Evolutionary conservation across 768 basidiomycete genomes (phyloP), one percentile per base, ranked within the genome.

Genomic region (Lentinus brumalis): DNA sequence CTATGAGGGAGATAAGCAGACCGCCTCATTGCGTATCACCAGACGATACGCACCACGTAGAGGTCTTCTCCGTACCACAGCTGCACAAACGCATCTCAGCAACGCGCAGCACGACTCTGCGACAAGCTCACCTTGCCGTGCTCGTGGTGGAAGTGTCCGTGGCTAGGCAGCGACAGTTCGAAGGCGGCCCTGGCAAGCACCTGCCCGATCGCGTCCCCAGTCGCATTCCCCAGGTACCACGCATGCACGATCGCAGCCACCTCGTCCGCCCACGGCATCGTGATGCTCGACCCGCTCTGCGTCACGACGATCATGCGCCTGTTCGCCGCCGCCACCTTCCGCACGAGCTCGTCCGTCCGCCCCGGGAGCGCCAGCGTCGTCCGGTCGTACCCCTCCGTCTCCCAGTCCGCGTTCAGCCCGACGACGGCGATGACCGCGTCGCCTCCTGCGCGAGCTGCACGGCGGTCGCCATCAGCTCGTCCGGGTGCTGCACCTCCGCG

Each of bases 201-300:
- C 63, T 94, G 91, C 10, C 89, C 91, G 50, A 95, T 88, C 29
- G 90, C 91, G 50, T 86, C 85, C 0, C 91, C 92, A 50, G 88
- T 87, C 5, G 89, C 84, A 69, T 94, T 93, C 6, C 92, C 92
- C 41, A 91, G 83, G 69, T 94, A 94, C 91, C 91, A 94, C 0
- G 90, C 79, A 59, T 95, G 92, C 14, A 92, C 79, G 61, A 94
- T 78, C 66, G 61, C n/a, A n/a, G n/a, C n/a, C n/a, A n/a, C n/a
- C n/a, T n/a, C n/a, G n/a, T n/a, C n/a, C n/a, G n/a, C n/a, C n/a
- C n/a, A n/a, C n/a, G n/a, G n/a, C n/a, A n/a, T n/a, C n/a, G n/a
- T n/a, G n/a, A n/a, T n/a, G n/a, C n/a, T n/a, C n/a, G n/a, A n/a
- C n/a, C n/a, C n/a, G n/a, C n/a, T n/a, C n/a, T n/a, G n/a, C n/a